Conservation (phyloP, 2,329 filamentous ascomycete genomes). For the Dactylellina haptotyla region DNA sequence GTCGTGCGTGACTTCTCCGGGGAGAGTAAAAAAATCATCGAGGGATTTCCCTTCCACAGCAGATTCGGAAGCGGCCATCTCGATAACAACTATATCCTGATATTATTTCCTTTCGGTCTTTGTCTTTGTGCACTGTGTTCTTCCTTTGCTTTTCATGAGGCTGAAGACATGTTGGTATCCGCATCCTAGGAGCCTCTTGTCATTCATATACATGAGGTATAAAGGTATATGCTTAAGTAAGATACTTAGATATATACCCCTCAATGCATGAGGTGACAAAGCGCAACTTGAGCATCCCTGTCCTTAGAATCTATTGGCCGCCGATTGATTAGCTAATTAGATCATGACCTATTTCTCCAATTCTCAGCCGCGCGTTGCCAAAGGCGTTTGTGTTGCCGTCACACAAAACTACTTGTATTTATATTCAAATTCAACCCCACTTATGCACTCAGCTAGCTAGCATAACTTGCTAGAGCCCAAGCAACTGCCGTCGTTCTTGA, state of each 20-base stretch:
- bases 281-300: constrained; percentile 5
- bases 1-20: background rate
- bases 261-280: constrained; percentile 17
- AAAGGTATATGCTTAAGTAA: background rate
- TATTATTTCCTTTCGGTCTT: constrained; percentile 4
- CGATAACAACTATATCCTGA: background rate
- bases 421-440: constrained; percentile 7
- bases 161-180: constrained; percentile 12
- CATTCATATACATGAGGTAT: background rate
- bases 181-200: background rate
- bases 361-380: background rate
- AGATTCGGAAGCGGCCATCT: constrained; percentile 6
- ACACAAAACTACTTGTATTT: constrained; percentile 1
- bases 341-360: background rate
- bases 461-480: constrained; percentile 3
- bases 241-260: background rate
- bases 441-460: background rate
- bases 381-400: constrained; percentile 8
- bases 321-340: constrained; percentile 2
- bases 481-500: background rate
- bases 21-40: constrained; percentile 18
- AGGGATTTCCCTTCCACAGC: constrained; percentile 16
- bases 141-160: constrained; percentile 12
- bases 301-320: constrained; percentile 8
- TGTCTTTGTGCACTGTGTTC: constrained; percentile 11